A percentile compares a stretch with the other conserved stretches of the same genome.
Evolutionary conservation across 1,284 basidiomycete species (phyloP).

Genomic region (Sporisorium exsertum): DNA sequence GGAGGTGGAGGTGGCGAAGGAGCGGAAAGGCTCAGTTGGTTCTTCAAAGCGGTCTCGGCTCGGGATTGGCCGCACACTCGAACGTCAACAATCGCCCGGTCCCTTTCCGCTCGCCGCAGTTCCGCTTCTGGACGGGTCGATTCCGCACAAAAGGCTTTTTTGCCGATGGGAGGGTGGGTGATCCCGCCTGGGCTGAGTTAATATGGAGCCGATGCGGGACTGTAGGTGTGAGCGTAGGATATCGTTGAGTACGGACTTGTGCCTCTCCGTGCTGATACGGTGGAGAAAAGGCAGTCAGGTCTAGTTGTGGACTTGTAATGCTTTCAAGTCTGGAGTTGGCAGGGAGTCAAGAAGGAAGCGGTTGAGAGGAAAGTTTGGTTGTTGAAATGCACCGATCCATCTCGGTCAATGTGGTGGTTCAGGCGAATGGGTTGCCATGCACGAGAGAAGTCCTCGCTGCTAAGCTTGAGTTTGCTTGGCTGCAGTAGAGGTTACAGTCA

Average conservation of each 20-base stretch:
- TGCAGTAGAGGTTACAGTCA: not conserved
- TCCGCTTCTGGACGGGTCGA: not conserved
- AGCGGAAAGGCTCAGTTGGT: constrained; percentile 14
- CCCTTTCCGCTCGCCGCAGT: constrained; percentile 4
- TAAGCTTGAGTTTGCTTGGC: not conserved
- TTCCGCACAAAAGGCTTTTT: constrained; percentile 1
- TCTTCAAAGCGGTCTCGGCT: not conserved
- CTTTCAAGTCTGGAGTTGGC: not conserved
- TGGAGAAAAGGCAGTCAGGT: not conserved
- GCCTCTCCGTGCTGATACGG: not conserved
- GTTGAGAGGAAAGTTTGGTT: not conserved
- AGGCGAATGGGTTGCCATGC: not conserved
- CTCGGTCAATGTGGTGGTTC: constrained; percentile 1
- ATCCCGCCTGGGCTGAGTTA: not conserved
- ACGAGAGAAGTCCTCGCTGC: constrained; percentile 5
- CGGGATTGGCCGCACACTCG: not conserved
- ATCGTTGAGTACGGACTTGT: not conserved
- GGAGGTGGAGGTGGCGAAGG: constrained; percentile 7
- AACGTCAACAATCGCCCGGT: not conserved
- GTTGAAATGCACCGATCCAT: constrained; percentile 20
- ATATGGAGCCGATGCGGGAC: not conserved
- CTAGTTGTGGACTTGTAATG: not conserved
- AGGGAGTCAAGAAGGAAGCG: not conserved
- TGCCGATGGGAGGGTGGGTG: not conserved
- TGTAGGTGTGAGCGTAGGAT: not conserved